These are phyloP conservation scores for Leishmania gerbilli DNA, from an alignment of 208 protist genomes.

Conservation along the genomic window DNA sequence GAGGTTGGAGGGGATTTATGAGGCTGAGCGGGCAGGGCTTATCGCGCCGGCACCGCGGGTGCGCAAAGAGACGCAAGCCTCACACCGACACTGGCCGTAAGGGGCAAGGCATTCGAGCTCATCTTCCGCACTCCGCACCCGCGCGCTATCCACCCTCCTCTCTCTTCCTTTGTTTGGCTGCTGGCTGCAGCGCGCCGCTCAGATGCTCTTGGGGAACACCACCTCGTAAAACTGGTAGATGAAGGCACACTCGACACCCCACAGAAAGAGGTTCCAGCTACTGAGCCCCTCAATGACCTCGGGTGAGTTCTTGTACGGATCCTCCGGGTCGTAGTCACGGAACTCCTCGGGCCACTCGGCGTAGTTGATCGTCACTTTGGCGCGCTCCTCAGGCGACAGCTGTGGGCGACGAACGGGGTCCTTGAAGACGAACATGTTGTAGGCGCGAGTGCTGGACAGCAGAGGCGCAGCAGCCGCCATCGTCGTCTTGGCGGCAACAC, in stretches of 20 bases:
- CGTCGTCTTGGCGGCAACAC: slow-evolving; percentile 50
- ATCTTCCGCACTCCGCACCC: neutral
- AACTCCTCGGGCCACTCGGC: slow-evolving; percentile 91
- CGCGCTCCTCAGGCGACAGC: slow-evolving; percentile 83
- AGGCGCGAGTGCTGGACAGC: slow-evolving; percentile 56
- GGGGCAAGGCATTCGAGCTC: neutral
- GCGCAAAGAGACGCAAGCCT: neutral
- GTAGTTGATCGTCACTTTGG: slow-evolving; percentile 90
- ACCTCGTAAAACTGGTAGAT: slow-evolving; percentile 93
- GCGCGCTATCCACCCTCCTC: neutral
- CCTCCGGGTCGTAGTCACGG: slow-evolving; percentile 89
- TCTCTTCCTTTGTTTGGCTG: neutral
- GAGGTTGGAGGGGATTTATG: neutral
- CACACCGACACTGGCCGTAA: too few species aligned
- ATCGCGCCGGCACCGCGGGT: neutral
- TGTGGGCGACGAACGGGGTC: slow-evolving; percentile 89
- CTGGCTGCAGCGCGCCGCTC: slow-evolving; percentile 2
- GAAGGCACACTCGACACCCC: slow-evolving; percentile 88
- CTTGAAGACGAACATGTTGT: slow-evolving; percentile 90
- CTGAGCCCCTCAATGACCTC: slow-evolving; percentile 85
- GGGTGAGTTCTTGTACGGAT: slow-evolving; percentile 92
- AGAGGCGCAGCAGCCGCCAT: slow-evolving; percentile 43
- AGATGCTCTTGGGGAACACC: slow-evolving; percentile 89
- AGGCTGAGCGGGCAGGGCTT: neutral
- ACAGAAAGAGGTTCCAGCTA: slow-evolving; percentile 90